A percentile compares a stretch with the other conserved stretches of the same genome.
Conservation (phyloP, 768 basidiomycete species). For the Rhizopogon salebrosus region DNA sequence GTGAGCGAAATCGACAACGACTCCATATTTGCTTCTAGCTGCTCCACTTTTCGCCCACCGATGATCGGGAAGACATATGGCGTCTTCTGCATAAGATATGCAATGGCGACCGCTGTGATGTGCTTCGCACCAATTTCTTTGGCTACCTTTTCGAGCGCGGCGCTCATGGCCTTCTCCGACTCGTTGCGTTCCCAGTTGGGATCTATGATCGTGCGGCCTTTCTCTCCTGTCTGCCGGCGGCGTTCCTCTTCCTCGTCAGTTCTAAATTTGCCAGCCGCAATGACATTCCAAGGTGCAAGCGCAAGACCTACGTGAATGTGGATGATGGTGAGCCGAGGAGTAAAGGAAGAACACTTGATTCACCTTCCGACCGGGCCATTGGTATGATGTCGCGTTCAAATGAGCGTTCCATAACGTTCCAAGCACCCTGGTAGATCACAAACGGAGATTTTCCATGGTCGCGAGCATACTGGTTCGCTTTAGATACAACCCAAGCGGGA, state of each 20-base stretch:
- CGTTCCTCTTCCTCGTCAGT: slow-evolving; percentile 23
- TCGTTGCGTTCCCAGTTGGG: slow-evolving; percentile 31
- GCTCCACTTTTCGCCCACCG: slow-evolving; percentile 46
- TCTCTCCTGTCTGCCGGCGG: slow-evolving; percentile 17
- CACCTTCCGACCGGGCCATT: slow-evolving; percentile 17
- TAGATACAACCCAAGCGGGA: slow-evolving; percentile 34
- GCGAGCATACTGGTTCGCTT: slow-evolving; percentile 33
- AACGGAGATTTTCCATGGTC: slow-evolving; percentile 35
- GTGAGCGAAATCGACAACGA: slow-evolving; percentile 42
- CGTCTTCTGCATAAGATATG: slow-evolving; percentile 47
- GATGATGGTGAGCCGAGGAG: too few species aligned
- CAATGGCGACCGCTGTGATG: slow-evolving; percentile 41
- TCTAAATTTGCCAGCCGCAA: slow-evolving; percentile 19
- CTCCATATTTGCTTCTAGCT: slow-evolving; percentile 42
- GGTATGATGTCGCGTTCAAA: slow-evolving; percentile 37
- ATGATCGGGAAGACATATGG: slow-evolving; percentile 46
- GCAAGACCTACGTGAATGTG: slow-evolving; percentile 19
- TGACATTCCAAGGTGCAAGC: slow-evolving; percentile 31
- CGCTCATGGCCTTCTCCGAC: slow-evolving; percentile 26
- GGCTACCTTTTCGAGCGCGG: slow-evolving; percentile 35
- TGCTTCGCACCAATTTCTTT: slow-evolving; percentile 30
- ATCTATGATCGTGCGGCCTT: slow-evolving; percentile 12
- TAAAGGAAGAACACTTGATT: neutral
- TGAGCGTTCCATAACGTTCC: slow-evolving; percentile 27
- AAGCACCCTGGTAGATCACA: slow-evolving; percentile 37